Base-by-base conservation (phyloP, 192 early-diverging fungal species). In the Entomortierella lignicola region DNA sequence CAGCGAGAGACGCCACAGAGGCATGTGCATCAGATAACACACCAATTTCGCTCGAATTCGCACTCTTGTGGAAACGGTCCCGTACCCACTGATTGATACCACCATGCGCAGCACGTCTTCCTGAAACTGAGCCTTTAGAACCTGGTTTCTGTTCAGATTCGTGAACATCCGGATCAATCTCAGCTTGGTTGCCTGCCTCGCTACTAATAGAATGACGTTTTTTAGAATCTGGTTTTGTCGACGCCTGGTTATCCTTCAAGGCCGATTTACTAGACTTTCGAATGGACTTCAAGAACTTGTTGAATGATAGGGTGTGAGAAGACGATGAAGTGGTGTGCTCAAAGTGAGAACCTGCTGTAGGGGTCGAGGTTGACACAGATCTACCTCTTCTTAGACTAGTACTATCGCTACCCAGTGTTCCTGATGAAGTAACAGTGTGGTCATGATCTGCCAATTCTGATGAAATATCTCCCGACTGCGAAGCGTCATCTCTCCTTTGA, bases 71-170 rank as follows among this genome's bases (percentile, higher is more conserved):
- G 50, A 79, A 66, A 5, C 75, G 75, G 29, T 70, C 75, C 4
- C 63, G 55, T 13, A 79, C 63, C 75, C 75, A 79, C 55, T 70
- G 67, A 43, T 65, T 79, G 47, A 69, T 66, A 4, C 62, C 68
- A 30, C 74, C 41, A 0, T 56, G 8, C 2, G 75, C 12, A 7
- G 51, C 50, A 8, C 74, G 55, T 55, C 39, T 31, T 1, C 34
- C 47, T 2, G 59, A 59, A 26, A 18, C 47, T 8, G 60, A 59
- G 17, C 65, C 73, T 7, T 61, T 62, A n/a, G 66, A 64, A 4
- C 21, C 63, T 15, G 29, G 66, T 41, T 60, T 68, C 18, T 44
- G n/a, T 21, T 79, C 62, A 0, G 15, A 1, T 0, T 69, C 62
- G 3, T 47, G 62, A 20, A 15, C 18, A 17, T 68, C 66, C 8